A percentile compares a stretch with the other conserved stretches of the same genome.
Evolutionary conservation across 2,329 filamentous ascomycete genomes (phyloP).

Genomic region (Sporothrix curviconia): DNA sequence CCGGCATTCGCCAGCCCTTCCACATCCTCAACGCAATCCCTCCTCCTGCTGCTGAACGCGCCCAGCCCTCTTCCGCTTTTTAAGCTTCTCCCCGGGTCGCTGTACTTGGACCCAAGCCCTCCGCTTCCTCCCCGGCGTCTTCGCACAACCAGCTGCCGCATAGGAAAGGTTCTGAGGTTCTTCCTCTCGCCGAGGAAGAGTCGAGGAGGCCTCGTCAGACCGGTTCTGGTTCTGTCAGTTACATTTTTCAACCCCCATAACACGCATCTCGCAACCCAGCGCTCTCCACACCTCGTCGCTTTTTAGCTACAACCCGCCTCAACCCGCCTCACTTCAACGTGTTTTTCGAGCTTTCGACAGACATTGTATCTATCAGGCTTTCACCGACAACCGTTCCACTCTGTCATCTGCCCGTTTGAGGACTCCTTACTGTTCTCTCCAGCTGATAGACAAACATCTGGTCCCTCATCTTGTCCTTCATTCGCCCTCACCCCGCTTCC

Average conservation of each 20-base stretch:
- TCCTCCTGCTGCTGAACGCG: constrained; percentile 47
- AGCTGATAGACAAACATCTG: neutral
- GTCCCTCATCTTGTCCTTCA: neutral
- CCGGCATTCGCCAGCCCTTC: constrained; percentile 56
- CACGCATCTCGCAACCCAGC: constrained; percentile 31
- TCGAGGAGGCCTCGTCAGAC: constrained; percentile 96
- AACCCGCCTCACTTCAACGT: neutral
- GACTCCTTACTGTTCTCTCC: neutral
- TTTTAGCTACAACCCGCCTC: neutral
- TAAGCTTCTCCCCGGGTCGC: constrained; percentile 42
- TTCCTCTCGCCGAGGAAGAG: constrained; percentile 99
- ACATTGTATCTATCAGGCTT: neutral
- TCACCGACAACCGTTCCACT: neutral
- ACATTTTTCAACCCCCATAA: constrained; percentile 96
- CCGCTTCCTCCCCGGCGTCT: constrained; percentile 47
- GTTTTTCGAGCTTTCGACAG: neutral
- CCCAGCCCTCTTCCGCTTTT: constrained; percentile 33
- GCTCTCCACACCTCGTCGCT: constrained; percentile 6
- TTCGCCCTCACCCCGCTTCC: neutral
- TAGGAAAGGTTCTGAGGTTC: constrained; percentile 96
- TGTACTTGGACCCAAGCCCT: constrained; percentile 44
- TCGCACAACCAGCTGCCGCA: constrained; percentile 91
- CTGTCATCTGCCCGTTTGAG: no score
- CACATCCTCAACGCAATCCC: constrained; percentile 62
- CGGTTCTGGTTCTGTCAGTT: constrained; percentile 83